These are phyloP conservation scores for Penicillium sp. DNA, from an alignment of 2,329 filamentous ascomycete species.

Conservation along the genomic window DNA sequence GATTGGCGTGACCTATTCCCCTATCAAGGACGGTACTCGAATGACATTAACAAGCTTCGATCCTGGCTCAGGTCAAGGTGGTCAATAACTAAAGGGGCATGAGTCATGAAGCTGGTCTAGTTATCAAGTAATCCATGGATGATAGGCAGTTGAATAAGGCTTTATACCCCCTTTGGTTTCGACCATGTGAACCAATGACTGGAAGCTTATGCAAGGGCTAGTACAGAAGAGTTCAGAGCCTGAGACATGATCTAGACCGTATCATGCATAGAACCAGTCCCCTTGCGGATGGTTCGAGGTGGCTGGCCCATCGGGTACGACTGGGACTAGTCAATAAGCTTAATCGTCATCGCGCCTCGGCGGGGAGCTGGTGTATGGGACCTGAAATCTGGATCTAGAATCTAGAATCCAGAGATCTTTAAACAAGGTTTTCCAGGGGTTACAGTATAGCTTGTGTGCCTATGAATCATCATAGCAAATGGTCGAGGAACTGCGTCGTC, in stretches of 20 bases:
- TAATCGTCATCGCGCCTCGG: slow-evolving; percentile 13
- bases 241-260: neutral
- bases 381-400: neutral
- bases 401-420: neutral
- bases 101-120: neutral
- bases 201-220: slow-evolving; percentile 5
- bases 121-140: neutral
- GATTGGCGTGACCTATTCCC: neutral
- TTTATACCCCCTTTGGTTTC: neutral
- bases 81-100: neutral
- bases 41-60: neutral
- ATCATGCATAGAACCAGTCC: neutral
- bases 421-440: neutral
- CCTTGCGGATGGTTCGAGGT: neutral
- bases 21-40: neutral
- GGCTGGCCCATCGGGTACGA: neutral
- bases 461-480: slow-evolving; percentile 12
- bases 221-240: neutral
- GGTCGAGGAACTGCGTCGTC: slow-evolving; percentile 3
- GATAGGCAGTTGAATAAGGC: neutral
- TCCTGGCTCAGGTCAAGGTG: neutral
- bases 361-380: neutral
- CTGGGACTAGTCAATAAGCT: slow-evolving; percentile 13
- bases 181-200: neutral
- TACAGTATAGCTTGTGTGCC: neutral